Evolutionary conservation across 768 basidiomycete genomes (phyloP).

Genomic region (Chalciporus sphaerocephalus): DNA sequence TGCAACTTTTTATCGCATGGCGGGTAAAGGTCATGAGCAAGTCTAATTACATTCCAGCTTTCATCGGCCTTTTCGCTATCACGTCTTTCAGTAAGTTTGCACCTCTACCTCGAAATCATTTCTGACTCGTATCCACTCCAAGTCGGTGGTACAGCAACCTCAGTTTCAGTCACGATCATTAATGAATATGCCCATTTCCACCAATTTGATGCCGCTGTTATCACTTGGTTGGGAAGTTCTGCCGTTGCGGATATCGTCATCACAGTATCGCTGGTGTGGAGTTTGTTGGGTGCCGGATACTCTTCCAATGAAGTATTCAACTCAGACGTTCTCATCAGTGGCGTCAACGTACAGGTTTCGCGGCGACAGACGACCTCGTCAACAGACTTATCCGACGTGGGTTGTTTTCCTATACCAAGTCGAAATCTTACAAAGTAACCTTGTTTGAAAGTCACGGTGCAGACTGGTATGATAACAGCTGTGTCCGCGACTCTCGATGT

Average conservation of each 20-base stretch:
- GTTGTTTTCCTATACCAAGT: slow-evolving; percentile 1
- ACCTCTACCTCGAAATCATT: background rate
- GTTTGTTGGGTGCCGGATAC: slow-evolving; percentile 32
- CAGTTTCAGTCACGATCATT: slow-evolving; percentile 29
- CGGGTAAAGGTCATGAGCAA: slow-evolving; percentile 35
- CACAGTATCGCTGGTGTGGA: slow-evolving; percentile 40
- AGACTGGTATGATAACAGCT: slow-evolving; percentile 27
- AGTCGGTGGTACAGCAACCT: slow-evolving; percentile 36
- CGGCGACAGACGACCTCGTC: slow-evolving; percentile 38
- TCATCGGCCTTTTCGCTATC: slow-evolving; percentile 19
- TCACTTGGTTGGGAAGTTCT: slow-evolving; percentile 42
- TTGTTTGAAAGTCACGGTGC: slow-evolving; percentile 23
- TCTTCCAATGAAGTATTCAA: background rate
- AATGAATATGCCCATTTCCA: slow-evolving; percentile 33
- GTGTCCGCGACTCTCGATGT: slow-evolving; percentile 22
- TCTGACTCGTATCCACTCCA: background rate
- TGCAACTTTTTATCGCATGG: slow-evolving; percentile 48
- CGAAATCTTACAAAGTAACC: background rate
- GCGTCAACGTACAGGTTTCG: slow-evolving; percentile 41
- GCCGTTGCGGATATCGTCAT: slow-evolving; percentile 41
- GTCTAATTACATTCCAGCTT: slow-evolving; percentile 22
- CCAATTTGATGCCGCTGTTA: slow-evolving; percentile 31
- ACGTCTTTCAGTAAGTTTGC: slow-evolving; percentile 8
- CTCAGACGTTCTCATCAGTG: slow-evolving; percentile 23
- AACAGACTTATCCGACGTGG: slow-evolving; percentile 41